A percentile compares a stretch with the other conserved stretches of the same genome.
These are phyloP conservation scores for Pseudomonodictys pantanalensis DNA, from an alignment of 495 filamentous ascomycete species.

Conservation along the genomic window DNA sequence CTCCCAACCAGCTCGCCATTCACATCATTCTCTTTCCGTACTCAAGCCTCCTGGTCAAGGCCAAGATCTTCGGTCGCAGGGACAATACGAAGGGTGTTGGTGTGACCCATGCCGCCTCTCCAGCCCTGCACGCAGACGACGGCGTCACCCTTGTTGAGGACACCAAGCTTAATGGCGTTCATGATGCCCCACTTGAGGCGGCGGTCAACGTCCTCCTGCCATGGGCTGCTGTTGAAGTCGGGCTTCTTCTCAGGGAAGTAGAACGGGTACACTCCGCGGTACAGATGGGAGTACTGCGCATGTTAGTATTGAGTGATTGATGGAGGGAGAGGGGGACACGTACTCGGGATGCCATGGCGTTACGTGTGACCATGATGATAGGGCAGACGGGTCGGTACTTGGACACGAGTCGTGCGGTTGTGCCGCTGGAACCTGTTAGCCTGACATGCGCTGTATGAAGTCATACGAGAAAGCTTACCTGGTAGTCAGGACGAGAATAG, in stretches of 20 bases:
- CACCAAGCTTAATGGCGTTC: conserved; percentile 77
- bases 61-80: conserved; percentile 44
- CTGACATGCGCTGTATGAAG: neutral
- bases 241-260: conserved; percentile 89
- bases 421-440: conserved; percentile 55
- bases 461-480: conserved; percentile 50
- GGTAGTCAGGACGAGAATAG: conserved; percentile 91
- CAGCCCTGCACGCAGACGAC: conserved; percentile 97
- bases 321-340: conserved; percentile 29
- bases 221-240: conserved; percentile 80
- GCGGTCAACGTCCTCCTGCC: conserved; percentile 98
- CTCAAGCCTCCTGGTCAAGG: conserved; percentile 38
- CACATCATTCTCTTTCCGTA: neutral
- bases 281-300: conserved; percentile 77
- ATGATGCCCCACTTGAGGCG: conserved; percentile 92
- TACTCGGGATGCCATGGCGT: conserved; percentile 70
- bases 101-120: conserved; percentile 96
- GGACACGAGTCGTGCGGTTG: conserved; percentile 87
- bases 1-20: conserved; percentile 2
- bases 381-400: conserved; percentile 99
- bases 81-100: conserved; percentile 68
- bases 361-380: conserved; percentile 97
- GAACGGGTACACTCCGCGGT: conserved; percentile 98
- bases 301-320: neutral
- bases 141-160: conserved; percentile 76